A percentile compares a stretch with the other conserved stretches of the same genome.
Conservation (phyloP, 1,284 basidiomycete genomes). For the Caloboletus inedulis region DNA sequence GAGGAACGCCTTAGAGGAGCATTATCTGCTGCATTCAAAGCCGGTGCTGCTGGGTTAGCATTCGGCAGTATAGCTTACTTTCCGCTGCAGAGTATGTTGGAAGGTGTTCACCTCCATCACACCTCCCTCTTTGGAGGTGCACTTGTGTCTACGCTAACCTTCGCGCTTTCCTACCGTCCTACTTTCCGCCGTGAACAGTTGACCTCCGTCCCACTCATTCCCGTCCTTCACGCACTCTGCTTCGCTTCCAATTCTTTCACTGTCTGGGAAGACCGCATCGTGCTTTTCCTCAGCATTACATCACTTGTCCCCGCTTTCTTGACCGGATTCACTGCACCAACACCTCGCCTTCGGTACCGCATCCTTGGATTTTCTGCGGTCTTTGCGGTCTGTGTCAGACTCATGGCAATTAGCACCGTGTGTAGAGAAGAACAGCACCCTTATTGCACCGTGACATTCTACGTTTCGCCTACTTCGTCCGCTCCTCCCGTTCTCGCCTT, state of each 20-base stretch:
- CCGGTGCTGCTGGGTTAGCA: conserved; percentile 40
- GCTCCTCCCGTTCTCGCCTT: conserved; percentile 59
- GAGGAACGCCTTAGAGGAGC: conserved; percentile 37
- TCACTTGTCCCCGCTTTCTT: conserved; percentile 58
- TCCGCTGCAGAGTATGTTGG: conserved; percentile 33
- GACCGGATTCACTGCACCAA: conserved; percentile 64
- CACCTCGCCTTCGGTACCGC: conserved; percentile 65
- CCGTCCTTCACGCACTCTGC: conserved; percentile 65
- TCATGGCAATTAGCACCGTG: conserved; percentile 75
- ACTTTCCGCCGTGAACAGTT: conserved; percentile 10
- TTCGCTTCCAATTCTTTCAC: conserved; percentile 94
- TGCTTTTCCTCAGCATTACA: conserved; percentile 71
- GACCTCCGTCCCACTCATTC: conserved; percentile 44
- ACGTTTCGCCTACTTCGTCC: conserved; percentile 65
- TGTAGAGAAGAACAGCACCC: conserved; percentile 96
- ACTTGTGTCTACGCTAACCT: conserved; percentile 19
- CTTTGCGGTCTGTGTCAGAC: conserved; percentile 68
- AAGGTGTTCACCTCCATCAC: conserved; percentile 41
- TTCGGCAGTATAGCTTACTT: conserved; percentile 41
- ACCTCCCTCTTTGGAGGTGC: conserved; percentile 47
- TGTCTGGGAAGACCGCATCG: conserved; percentile 90
- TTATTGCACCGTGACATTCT: conserved; percentile 86
- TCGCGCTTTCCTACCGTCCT: conserved; percentile 13
- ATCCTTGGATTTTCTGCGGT: conserved; percentile 70
- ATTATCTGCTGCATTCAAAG: conserved; percentile 35